Evolutionary conservation across 257 asterid species (phyloP), one percentile per base, ranked within the genome.

Genomic region (Nyctanthes arbortristis): DNA sequence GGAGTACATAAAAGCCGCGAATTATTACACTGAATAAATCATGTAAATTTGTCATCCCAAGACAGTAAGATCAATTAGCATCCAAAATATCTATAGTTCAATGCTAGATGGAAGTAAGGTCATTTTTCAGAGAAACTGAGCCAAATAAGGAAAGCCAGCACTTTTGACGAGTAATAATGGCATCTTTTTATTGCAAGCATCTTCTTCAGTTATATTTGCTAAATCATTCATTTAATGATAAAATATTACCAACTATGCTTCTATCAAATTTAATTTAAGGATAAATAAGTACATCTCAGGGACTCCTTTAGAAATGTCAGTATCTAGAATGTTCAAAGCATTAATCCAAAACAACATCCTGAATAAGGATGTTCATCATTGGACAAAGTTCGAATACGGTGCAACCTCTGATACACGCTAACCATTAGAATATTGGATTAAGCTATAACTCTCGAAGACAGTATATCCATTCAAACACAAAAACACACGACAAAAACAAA

Each of bases 371-470:
- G 24, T 22, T 16, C 30, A 61, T 45, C 13, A 40, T 56, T 37
- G 37, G 43, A 49, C 35, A 58, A 29, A 49, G 40, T 69, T 64
- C 25, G 24, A 63, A 58, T 35, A 60, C 30, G 33, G 55, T 9
- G 59, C 52, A 61, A 47, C 39, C 40, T 66, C 25, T 22, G 52
- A 63, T 39, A 35, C 43, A 18, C 65, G 22, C 20, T 20, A 14
- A 12, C 27, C 64, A 22, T 58, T 20, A 27, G 36, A 37, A 54
- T 14, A 18, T 39, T 30, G 37, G 49, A 61, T 32, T 28, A 14
- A 59, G 68, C 39, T 28, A 75, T 70, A 40, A 67, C 66, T 8
- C 14, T 31, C 45, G 47, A 70, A 54, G 62, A 47, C 30, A 22
- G 36, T 40, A 22, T 20, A 20, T 28, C 63, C 72, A 63, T 61